Base-by-base conservation (phyloP, 2,329 filamentous ascomycete species). In the Fusarium camptoceras region DNA sequence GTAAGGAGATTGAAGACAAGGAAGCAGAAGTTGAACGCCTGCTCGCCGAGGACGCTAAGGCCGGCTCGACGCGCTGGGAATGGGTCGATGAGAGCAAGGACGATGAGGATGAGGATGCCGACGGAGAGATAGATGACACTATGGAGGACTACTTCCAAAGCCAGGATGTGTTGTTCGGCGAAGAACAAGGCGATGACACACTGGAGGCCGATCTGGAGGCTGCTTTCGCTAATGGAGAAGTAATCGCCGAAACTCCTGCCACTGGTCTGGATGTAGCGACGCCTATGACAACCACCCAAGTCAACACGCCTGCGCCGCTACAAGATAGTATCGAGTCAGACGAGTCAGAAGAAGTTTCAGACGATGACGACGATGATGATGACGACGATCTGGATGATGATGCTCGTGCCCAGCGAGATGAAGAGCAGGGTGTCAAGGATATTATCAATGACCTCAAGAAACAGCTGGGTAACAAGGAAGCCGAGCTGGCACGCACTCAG, bases 1-100 rank as follows among this genome's bases (percentile, higher is more conserved):
- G 94, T 60, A 91, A 93, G 64, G 92, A 94, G 70, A 94, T 96
- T 67, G 91, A 95, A 77, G 91, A 93, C 72, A 93, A 95, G 51
- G 94, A 97, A 76, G 88, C 90, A 59, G 88, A 92, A 72, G 93
- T 97, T 34, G 89, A 94, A 68, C 86, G 91, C 46, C 82, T 97
- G 34, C 84, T 97, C 6, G 86, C 86, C 46, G 88, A 90, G 42
- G 94, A 97, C 73, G 85, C 86, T 55, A 85, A 85, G 41, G 87
- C 89, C 7, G 70, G 84, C 3, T 86, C 86, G 24, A 88, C 90
- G 16, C 85, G 83, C 54, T 92, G 88, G 73, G 89, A 94, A 75
- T 83, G 92, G 74, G 82, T 92, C 51, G 88, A 92, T 64, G 83
- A 89, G 46, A 80, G 79, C 44, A 75, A 73, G 44, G 75, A 77